Evolutionary conservation across 2,329 filamentous ascomycete genomes (phyloP).

Genomic region (Colletotrichum lindemuthianum): DNA sequence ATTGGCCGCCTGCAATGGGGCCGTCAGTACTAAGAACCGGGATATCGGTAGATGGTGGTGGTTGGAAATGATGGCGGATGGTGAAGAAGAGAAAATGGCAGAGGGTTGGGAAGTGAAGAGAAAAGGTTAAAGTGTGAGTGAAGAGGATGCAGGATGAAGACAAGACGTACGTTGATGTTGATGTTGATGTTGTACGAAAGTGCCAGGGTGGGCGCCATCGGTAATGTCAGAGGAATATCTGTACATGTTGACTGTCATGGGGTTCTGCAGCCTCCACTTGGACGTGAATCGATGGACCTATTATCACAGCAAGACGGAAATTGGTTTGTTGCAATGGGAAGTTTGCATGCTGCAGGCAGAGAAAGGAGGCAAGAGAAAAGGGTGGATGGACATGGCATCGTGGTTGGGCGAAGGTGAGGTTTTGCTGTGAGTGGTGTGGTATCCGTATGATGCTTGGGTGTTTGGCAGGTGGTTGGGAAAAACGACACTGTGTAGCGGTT

Average conservation of each 20-base stretch:
- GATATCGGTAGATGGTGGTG: constrained; percentile 5
- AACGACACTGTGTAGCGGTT: not conserved
- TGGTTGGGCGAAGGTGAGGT: constrained; percentile 25
- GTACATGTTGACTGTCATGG: constrained; percentile 25
- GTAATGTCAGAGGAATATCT: constrained; percentile 26
- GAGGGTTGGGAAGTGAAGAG: not conserved
- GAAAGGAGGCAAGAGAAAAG: not conserved
- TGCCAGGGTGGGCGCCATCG: constrained; percentile 13
- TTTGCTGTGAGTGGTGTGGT: constrained; percentile 12
- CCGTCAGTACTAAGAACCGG: constrained; percentile 34
- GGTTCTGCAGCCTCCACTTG: constrained; percentile 29
- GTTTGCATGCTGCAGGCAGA: constrained; percentile 24
- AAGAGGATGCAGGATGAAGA: constrained; percentile 9
- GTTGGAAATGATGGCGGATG: constrained; percentile 7
- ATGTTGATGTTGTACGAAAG: constrained; percentile 23
- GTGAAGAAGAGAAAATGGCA: not conserved
- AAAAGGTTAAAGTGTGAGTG: not conserved
- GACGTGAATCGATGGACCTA: constrained; percentile 7
- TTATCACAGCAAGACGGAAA: constrained; percentile 13
- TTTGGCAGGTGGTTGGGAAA: constrained; percentile 32
- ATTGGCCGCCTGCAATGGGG: constrained; percentile 35
- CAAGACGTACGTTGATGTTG: constrained; percentile 30
- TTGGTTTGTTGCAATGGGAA: constrained; percentile 19
- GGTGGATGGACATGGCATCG: constrained; percentile 6
- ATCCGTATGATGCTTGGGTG: not conserved